phyloP scores from a whole-genome alignment of 495 filamentous ascomycete genomes.

The Cercophora scortea region DNA sequence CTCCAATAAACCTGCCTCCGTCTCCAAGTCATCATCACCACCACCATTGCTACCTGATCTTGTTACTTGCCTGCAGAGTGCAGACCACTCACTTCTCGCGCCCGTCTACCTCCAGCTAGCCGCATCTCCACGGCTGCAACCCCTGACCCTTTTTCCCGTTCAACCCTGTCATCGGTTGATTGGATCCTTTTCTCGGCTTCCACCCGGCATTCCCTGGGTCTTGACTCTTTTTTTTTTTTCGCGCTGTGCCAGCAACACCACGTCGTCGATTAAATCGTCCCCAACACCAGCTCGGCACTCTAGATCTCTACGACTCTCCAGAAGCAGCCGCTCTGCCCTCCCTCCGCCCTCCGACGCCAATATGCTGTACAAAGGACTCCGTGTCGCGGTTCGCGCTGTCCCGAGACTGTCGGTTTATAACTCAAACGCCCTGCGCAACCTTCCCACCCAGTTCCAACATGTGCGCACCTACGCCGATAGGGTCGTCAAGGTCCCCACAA shows the following conservation, averaged over 20 bases:
- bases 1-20: not conserved
- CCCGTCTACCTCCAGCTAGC: not conserved
- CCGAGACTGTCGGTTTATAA: conserved; percentile 21
- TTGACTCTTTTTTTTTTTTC: not conserved
- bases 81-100: no score
- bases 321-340: not conserved
- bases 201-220: not conserved
- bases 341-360: conserved; percentile 4
- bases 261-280: not conserved
- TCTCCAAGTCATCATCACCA: not conserved
- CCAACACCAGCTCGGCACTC: not conserved
- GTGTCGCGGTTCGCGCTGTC: conserved; percentile 39
- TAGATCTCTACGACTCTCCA: not conserved
- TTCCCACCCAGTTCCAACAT: conserved; percentile 41
- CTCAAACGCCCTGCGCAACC: conserved; percentile 30
- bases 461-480: conserved; percentile 60
- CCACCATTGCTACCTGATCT: no score
- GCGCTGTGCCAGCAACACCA: not conserved
- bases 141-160: not conserved
- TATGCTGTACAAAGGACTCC: conserved; percentile 44
- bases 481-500: conserved; percentile 88
- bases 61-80: no score
- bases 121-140: not conserved
- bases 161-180: not conserved
- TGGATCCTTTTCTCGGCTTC: not conserved